Base-by-base conservation (phyloP, 306 rosid species). In the Cajanus cajan region DNA sequence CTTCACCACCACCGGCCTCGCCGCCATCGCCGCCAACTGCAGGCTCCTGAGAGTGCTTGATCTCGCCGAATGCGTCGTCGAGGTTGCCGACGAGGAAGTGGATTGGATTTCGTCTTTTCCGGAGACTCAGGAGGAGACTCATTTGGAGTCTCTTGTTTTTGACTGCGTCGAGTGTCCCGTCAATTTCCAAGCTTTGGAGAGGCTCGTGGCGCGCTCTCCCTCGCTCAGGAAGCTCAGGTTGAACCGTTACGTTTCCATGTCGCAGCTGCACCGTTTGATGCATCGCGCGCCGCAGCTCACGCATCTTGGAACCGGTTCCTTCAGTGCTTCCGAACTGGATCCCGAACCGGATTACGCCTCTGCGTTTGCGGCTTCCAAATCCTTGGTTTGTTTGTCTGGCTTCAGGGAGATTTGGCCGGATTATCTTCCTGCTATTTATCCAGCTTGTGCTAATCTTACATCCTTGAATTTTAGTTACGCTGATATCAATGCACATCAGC, bases 91-190 rank as follows among this genome's bases (percentile, higher is more conserved):
- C 40, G 93, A 82, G 7, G 97, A 86, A 2, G 86, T 16, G 7
- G 95, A 92, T 73, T 92, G 95, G 95, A 74, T 90, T 66, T 85
- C 86, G n/a, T 90, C 66, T 86, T 92, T 92, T 78, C 93, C 93
- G 7, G 93, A 87, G 78, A 79, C 6, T 4, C 18, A 47, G 9
- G 41, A 82, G 67, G 87, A 83, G 51, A 83, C 87, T 1, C 84
- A 74, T 76, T 78, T 92, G 54, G 96, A 90, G 63, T 90, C 96
- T 68, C 86, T 92, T 80, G 89, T 74, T 43, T 91, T 94, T 14
- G 96, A 91, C 31, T 94, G 97, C 58, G 86, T 92, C 8, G 93
- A 92, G 4, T 78, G 84, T 51, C 79, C 67, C 1, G 25, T 89
- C 21, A 89, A 85, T 86, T 90, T 92, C 1, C 90, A 89, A 61